phyloP scores from a whole-genome alignment of 1,284 basidiomycete species.

The Ceratobasidium theobromae region DNA sequence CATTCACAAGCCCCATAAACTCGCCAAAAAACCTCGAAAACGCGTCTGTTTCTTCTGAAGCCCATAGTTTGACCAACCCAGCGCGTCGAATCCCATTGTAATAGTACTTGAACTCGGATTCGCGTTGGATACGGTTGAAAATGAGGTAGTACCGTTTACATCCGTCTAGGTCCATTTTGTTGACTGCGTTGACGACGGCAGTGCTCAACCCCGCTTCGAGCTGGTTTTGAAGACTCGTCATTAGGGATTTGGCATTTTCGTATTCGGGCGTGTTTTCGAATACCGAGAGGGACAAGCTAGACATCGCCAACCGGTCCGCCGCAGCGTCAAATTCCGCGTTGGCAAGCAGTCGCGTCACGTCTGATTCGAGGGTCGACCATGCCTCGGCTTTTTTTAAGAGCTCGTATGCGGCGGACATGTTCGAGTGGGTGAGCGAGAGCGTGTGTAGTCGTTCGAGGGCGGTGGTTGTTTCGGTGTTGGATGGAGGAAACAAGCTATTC shows the following conservation, averaged over 20 bases:
- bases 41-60: constrained; percentile 41
- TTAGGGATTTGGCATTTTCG: constrained; percentile 76
- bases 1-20: constrained; percentile 65
- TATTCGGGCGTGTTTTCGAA: constrained; percentile 89
- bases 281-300: constrained; percentile 80
- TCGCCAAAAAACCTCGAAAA: constrained; percentile 70
- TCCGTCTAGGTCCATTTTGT: constrained; percentile 65
- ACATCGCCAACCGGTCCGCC: constrained; percentile 83
- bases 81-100: constrained; percentile 83
- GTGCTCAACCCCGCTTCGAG: constrained; percentile 87
- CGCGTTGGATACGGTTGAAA: constrained; percentile 86
- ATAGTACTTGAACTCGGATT: constrained; percentile 87
- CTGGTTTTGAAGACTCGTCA: constrained; percentile 90
- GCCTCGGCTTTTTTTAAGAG: constrained; percentile 89
- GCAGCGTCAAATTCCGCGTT: constrained; percentile 76
- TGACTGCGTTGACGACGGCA: constrained; percentile 80
- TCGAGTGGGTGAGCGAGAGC: constrained; percentile 77
- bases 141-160: constrained; percentile 82
- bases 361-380: constrained; percentile 90
- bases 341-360: constrained; percentile 79
- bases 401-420: constrained; percentile 84
- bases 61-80: constrained; percentile 68
- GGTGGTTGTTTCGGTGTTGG: constrained; percentile 53
- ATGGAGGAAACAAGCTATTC: constrained; percentile 42
- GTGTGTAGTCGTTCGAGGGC: constrained; percentile 74